These are phyloP conservation scores for Claviceps paspali DNA, from an alignment of 2,329 filamentous ascomycete genomes.

Conservation along the genomic window DNA sequence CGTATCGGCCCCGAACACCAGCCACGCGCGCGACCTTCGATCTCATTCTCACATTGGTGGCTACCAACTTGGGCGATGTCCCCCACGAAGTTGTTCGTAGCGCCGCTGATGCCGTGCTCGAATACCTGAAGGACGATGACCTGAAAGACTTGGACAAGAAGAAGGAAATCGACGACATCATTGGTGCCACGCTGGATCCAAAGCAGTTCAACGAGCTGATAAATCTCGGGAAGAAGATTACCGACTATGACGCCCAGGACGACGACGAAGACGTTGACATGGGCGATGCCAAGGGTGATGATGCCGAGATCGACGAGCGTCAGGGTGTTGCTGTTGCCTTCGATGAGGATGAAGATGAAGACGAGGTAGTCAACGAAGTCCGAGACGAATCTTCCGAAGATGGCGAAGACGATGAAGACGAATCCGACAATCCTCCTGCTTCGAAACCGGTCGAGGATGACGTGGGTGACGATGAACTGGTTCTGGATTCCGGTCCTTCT, in stretches of 20 bases:
- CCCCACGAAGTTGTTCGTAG: constrained; percentile 83
- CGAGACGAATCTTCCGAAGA: constrained; percentile 76
- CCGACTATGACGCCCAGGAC: constrained; percentile 92
- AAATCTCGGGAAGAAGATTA: constrained; percentile 96
- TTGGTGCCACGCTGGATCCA: constrained; percentile 66
- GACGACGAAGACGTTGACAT: constrained; percentile 80
- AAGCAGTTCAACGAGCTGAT: constrained; percentile 96
- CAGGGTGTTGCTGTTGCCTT: constrained; percentile 97
- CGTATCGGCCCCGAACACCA: constrained; percentile 80
- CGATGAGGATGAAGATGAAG: constrained; percentile 78
- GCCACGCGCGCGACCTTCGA: constrained; percentile 90
- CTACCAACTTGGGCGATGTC: constrained; percentile 79
- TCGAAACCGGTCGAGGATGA: constrained; percentile 23
- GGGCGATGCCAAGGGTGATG: constrained; percentile 45
- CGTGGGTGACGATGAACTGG: constrained; percentile 62
- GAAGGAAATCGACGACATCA: constrained; percentile 85
- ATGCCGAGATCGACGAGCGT: constrained; percentile 75
- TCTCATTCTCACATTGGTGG: constrained; percentile 81
- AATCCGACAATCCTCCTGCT: constrained; percentile 22
- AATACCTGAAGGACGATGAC: constrained; percentile 87
- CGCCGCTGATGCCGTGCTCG: constrained; percentile 80
- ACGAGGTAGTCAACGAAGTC: constrained; percentile 67
- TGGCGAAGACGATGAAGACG: constrained; percentile 44
- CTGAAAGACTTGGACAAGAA: constrained; percentile 98
- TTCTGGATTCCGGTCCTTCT: constrained; percentile 54